Conservation (phyloP, 2,329 filamentous ascomycete genomes). For the Colletotrichum phormii region DNA sequence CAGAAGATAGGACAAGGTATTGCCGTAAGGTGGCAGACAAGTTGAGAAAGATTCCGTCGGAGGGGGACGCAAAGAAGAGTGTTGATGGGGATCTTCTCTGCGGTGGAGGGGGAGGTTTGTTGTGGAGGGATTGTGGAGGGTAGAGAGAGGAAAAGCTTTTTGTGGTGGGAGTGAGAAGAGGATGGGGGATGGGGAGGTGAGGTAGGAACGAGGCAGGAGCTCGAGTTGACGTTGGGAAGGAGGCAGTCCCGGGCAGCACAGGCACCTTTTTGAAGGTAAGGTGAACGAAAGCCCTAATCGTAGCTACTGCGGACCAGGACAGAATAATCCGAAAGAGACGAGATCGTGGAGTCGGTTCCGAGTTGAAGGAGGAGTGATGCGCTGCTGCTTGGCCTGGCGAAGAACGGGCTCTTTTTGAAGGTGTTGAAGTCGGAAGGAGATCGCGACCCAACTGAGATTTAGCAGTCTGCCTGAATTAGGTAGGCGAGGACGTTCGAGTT, state of each 20-base stretch:
- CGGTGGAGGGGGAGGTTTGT: conserved; percentile 12
- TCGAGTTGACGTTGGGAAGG: conserved; percentile 25
- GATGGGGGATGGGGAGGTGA: neutral
- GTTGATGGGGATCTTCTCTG: conserved; percentile 7
- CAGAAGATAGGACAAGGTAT: conserved; percentile 31
- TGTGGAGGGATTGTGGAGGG: conserved; percentile 6
- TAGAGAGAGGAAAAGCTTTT: conserved; percentile 11
- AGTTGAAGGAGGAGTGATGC: conserved; percentile 3
- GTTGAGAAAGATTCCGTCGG: conserved; percentile 32
- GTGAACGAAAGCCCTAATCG: neutral
- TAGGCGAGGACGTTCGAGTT: neutral
- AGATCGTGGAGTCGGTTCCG: neutral
- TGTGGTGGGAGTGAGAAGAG: neutral
- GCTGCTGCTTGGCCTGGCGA: neutral
- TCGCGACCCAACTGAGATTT: neutral
- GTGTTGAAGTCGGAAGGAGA: neutral
- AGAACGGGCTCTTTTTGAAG: neutral
- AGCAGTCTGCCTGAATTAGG: neutral
- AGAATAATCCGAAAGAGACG: neutral
- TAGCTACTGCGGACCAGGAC: neutral
- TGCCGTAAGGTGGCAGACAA: conserved; percentile 31
- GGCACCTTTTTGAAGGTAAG: neutral
- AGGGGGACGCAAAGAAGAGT: conserved; percentile 12
- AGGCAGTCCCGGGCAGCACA: neutral
- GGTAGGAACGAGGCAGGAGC: conserved; percentile 9